Evolutionary conservation across 2,329 filamentous ascomycete genomes (phyloP).

Genomic region (Calycina marina): DNA sequence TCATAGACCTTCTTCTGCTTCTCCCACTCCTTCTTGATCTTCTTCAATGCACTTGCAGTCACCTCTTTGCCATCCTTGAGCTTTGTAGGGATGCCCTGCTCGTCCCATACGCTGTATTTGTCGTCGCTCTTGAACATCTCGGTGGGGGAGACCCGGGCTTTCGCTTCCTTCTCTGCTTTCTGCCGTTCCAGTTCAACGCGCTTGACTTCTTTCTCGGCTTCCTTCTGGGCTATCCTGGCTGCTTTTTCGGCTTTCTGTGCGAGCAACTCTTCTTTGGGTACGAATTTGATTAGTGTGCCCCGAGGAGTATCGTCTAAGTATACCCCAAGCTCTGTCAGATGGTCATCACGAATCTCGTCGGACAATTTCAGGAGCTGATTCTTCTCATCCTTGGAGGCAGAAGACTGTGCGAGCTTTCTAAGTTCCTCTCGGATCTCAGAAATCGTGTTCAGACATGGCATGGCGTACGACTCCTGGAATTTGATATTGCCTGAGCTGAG

Average conservation of each 20-base stretch:
- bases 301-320: conserved; percentile 88
- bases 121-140: conserved; percentile 43
- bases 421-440: conserved; percentile 48
- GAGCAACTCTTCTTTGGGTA: conserved; percentile 40
- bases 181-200: conserved; percentile 32
- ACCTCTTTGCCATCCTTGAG: conserved; percentile 67
- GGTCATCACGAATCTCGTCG: conserved; percentile 65
- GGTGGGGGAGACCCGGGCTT: conserved; percentile 38
- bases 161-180: conserved; percentile 39
- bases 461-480: conserved; percentile 36
- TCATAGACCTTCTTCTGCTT: conserved; percentile 77
- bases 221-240: conserved; percentile 46
- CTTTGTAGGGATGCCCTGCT: conserved; percentile 64
- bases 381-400: conserved; percentile 26
- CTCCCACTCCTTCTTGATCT: conserved; percentile 79
- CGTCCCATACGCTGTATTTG: conserved; percentile 64
- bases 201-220: conserved; percentile 40
- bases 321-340: conserved; percentile 69
- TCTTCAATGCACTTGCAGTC: conserved; percentile 66
- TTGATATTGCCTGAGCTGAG: conserved; percentile 30
- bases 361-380: conserved; percentile 64
- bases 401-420: conserved; percentile 35
- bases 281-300: conserved; percentile 58
- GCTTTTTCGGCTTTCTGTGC: conserved; percentile 44
- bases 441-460: conserved; percentile 40